Conservation (phyloP, 768 basidiomycete species). For the Mrakia frigida region DNA sequence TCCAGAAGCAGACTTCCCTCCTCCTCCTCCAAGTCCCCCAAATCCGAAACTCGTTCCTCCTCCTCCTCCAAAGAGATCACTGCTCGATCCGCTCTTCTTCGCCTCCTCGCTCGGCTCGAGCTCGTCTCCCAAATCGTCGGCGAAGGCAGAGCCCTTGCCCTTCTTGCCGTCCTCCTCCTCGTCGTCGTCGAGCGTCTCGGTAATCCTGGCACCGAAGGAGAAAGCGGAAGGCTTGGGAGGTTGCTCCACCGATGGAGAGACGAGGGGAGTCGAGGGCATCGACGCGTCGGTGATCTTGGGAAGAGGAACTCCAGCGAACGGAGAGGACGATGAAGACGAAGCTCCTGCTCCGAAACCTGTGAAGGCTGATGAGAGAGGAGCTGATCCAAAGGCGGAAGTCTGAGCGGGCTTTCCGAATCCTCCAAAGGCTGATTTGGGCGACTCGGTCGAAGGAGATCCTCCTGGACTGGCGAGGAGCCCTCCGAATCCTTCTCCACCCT, state of each 20-base stretch:
- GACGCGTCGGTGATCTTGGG: not conserved
- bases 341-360: not conserved
- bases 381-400: conserved; percentile 1
- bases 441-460: not conserved
- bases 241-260: not conserved
- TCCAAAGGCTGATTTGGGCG: conserved; percentile 17
- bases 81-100: conserved; percentile 5
- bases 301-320: not conserved
- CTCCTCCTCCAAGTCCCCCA: not conserved
- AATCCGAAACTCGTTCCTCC: conserved; percentile 6
- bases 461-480: not conserved
- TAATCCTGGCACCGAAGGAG: conserved; percentile 14
- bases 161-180: not conserved
- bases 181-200: conserved; percentile 11
- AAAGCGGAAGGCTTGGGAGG: not conserved
- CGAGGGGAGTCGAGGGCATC: not conserved
- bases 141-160: not conserved
- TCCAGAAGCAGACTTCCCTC: not conserved
- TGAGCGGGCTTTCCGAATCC: conserved; percentile 4
- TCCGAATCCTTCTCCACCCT: conserved; percentile 14
- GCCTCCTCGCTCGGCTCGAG: conserved; percentile 7
- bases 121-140: conserved; percentile 5
- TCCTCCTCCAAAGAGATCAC: conserved; percentile 9
- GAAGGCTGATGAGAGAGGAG: conserved; percentile 14
- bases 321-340: not conserved